Evolutionary conservation across 2,329 filamentous ascomycete species (phyloP), one percentile per base, ranked within the genome.

Genomic region (Diplodia sapinea): DNA sequence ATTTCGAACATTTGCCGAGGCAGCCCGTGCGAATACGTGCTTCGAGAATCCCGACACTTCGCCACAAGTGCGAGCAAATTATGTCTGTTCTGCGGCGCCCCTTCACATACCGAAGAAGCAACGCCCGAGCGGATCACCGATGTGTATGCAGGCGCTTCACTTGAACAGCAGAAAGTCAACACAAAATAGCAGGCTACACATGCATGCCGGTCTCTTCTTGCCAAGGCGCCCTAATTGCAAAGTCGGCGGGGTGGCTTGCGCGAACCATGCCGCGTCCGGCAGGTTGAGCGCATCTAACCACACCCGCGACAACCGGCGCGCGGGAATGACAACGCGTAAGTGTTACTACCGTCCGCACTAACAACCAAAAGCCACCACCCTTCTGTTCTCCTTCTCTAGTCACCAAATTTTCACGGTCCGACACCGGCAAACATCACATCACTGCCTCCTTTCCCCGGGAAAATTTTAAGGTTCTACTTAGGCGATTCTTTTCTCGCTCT

Each of bases 241-340:
- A 49, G 40, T 59, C 56, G 56, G 56, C 56, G 56, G 56, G 56
- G 20, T 56, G 33, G 23, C 29, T 52, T 52, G 50, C 50, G 50
- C 50, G 26, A 52, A 9, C 20, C 11, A 52, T 47, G 7, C 43
- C 43, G n/a, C 43, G 43, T 47, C 20, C 12, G 50, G 50, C 20
- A 52, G 20, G 20, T 52, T 6, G 9, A 7, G 43, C 43, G n/a
- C 43, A 47, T 47, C 43, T n/a, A 47, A 47, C n/a, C 17, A n/a
- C 43, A 3, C n/a, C 43, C n/a, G 43, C 43, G n/a, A 47, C 43
- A 7, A 47, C 43, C n/a, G 43, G 43, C 43, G 17, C 43, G 43
- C 43, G 43, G 43, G 43, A 47, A 20, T 5, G 17, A 47, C 43
- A 17, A 47, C 43, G 43, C 43, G 43, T 47, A 47, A 47, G 43